phyloP scores from a whole-genome alignment of 495 filamentous ascomycete genomes.

The Cercophora scortea region DNA sequence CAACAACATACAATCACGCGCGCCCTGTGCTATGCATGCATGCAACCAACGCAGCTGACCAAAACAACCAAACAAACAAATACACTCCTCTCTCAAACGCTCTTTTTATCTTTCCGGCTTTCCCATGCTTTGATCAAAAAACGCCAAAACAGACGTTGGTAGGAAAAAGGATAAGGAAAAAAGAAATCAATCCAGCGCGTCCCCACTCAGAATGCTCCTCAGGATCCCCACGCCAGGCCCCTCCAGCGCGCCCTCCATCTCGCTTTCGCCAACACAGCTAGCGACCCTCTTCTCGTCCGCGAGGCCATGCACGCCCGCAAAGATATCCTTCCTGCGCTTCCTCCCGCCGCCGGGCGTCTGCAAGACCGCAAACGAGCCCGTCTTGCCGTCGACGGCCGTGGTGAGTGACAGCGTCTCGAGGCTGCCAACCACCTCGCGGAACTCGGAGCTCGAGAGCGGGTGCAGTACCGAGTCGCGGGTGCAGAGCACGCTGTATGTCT shows the following conservation, averaged over 20 bases:
- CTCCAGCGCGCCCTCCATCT: constrained; percentile 59
- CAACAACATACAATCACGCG: too few species aligned
- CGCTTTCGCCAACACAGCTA: constrained; percentile 69
- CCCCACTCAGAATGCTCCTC: constrained; percentile 45
- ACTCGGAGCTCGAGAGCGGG: constrained; percentile 79
- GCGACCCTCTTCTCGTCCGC: constrained; percentile 63
- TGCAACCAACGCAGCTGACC: too few species aligned
- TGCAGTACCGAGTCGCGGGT: constrained; percentile 77
- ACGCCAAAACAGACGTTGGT: neutral
- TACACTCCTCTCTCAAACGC: too few species aligned
- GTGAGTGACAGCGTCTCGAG: constrained; percentile 79
- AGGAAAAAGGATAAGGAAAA: neutral
- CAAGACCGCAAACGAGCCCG: constrained; percentile 50
- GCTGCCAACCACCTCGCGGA: constrained; percentile 85
- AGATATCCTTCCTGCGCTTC: constrained; percentile 21
- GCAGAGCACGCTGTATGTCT: constrained; percentile 71
- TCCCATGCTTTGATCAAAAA: neutral
- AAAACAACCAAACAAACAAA: too few species aligned
- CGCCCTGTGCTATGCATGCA: too few species aligned
- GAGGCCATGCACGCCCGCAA: constrained; percentile 24
- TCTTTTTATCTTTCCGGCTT: too few species aligned
- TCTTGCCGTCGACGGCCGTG: constrained; percentile 66
- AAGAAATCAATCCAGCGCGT: constrained; percentile 31
- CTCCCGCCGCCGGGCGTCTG: constrained; percentile 24
- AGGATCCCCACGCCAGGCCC: constrained; percentile 55